These are phyloP conservation scores for Persicaria maculosa DNA, from an alignment of 148 eudicot genomes.

Conservation along the genomic window DNA sequence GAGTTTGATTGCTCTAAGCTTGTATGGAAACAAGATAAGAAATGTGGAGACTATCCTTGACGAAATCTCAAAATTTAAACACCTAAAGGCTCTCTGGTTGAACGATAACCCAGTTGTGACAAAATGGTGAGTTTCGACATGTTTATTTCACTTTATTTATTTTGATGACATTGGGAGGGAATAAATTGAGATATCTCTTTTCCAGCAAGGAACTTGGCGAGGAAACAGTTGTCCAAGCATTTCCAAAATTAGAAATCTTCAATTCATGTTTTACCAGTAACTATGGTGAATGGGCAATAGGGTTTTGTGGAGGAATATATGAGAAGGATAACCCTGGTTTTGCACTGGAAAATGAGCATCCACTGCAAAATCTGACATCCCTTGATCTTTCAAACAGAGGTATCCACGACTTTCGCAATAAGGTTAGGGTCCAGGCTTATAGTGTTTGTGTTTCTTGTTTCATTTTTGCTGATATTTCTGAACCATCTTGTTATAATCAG, in stretches of 20 bases:
- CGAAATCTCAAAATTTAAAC: conserved; percentile 48
- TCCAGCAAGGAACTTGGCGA: conserved; percentile 41
- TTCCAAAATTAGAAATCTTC: conserved; percentile 72
- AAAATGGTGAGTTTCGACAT: conserved; percentile 42
- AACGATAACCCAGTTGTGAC: conserved; percentile 60
- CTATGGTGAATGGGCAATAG: conserved; percentile 86
- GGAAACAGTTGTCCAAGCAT: conserved; percentile 46
- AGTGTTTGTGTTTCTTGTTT: background rate
- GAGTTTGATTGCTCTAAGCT: conserved; percentile 77
- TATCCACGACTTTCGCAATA: conserved; percentile 55
- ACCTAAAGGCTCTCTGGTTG: conserved; percentile 90
- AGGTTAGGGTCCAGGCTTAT: conserved; percentile 34
- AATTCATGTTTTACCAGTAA: conserved; percentile 68
- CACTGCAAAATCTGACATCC: conserved; percentile 41
- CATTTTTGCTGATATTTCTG: conserved; percentile 1
- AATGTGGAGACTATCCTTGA: conserved; percentile 40
- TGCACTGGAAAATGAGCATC: conserved; percentile 31
- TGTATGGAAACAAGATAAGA: conserved; percentile 69
- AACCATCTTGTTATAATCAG: background rate
- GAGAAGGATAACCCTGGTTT: conserved; percentile 60
- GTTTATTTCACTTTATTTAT: background rate
- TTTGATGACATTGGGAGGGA: conserved; percentile 1
- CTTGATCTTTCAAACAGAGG: conserved; percentile 80
- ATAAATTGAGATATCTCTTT: conserved; percentile 21
- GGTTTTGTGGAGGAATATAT: conserved; percentile 84